These are phyloP conservation scores for Chrysosporium queenslandicum DNA, from an alignment of 2,329 filamentous ascomycete species.

Conservation along the genomic window DNA sequence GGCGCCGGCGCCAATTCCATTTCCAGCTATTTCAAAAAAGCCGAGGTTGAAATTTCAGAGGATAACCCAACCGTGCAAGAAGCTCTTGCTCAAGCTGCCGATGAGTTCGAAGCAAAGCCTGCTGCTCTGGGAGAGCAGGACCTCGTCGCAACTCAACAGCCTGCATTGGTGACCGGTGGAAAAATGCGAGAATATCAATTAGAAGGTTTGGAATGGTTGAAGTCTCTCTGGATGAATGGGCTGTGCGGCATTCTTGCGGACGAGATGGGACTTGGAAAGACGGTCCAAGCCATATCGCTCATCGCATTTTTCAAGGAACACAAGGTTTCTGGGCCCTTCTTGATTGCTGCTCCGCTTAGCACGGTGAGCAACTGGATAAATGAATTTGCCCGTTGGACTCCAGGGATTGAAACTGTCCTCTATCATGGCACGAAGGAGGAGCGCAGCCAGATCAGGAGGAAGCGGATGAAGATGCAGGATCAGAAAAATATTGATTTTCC, in stretches of 20 bases:
- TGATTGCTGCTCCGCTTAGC: conserved; percentile 82
- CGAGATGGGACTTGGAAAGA: conserved; percentile 92
- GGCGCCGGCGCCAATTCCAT: conserved; percentile 38
- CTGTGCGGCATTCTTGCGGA: conserved; percentile 86
- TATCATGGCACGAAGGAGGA: conserved; percentile 80
- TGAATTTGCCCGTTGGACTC: conserved; percentile 85
- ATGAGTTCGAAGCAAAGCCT: conserved; percentile 48
- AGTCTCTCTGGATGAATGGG: conserved; percentile 72
- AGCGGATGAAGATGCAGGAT: conserved; percentile 56
- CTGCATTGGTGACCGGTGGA: conserved; percentile 72
- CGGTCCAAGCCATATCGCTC: conserved; percentile 78
- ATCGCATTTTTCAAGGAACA: conserved; percentile 81
- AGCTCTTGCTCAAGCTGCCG: conserved; percentile 48
- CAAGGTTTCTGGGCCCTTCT: conserved; percentile 76
- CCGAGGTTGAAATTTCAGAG: conserved; percentile 45
- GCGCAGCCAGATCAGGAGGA: conserved; percentile 63
- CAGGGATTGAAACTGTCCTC: conserved; percentile 73
- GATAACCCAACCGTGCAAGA: conserved; percentile 47
- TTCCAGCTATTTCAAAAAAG: conserved; percentile 52
- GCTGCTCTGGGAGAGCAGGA: conserved; percentile 53
- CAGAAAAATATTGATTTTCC: conserved; percentile 67
- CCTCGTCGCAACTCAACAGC: conserved; percentile 73
- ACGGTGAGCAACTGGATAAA: conserved; percentile 94
- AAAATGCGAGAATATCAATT: conserved; percentile 91
- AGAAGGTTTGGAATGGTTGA: conserved; percentile 89